Evolutionary conservation across 768 basidiomycete genomes (phyloP).

Genomic region (Lactarius evosmus): DNA sequence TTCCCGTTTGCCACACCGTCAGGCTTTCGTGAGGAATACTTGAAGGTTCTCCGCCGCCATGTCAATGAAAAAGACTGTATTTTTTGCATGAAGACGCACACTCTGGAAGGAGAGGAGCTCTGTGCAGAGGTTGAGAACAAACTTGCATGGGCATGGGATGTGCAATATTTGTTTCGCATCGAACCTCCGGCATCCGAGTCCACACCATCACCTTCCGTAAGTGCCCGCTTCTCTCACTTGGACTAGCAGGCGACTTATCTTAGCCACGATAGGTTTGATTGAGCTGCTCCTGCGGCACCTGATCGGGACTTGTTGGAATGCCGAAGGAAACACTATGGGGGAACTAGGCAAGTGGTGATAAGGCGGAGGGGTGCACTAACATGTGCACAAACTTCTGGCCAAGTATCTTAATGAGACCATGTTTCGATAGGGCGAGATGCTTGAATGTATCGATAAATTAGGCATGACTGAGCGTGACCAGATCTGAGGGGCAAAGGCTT

Average conservation of each 20-base stretch:
- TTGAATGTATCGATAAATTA: background rate
- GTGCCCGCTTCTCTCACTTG: background rate
- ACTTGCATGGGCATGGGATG: background rate
- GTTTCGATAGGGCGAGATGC: background rate
- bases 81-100: conserved; percentile 3
- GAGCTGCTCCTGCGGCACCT: background rate
- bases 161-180: background rate
- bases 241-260: background rate
- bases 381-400: background rate
- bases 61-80: background rate
- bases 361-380: too few species aligned
- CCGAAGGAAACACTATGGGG: background rate
- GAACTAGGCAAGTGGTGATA: background rate
- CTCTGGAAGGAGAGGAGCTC: conserved; percentile 1
- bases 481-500: background rate
- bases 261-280: background rate
- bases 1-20: background rate
- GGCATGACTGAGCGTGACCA: background rate
- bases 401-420: too few species aligned
- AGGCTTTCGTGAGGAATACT: background rate
- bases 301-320: background rate
- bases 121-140: background rate
- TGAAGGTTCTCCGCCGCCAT: background rate
- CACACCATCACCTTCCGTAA: background rate
- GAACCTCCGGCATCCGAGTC: background rate